A percentile compares a stretch with the other conserved stretches of the same genome.
phyloP scores from a whole-genome alignment of 257 asterid species.

The Nicotiana knightiana region DNA sequence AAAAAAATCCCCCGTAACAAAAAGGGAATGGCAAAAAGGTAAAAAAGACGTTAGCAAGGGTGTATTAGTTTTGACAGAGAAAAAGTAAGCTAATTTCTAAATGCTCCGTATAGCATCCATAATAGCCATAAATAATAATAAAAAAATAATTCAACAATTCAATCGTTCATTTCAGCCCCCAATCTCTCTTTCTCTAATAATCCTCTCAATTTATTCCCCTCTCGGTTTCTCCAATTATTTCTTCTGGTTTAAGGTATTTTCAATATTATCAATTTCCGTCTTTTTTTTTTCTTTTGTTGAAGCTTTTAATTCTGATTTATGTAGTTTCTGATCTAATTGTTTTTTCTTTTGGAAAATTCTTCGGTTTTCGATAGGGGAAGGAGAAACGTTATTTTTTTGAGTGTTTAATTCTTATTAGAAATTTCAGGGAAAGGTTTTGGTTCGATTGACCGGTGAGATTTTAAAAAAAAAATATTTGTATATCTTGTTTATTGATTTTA shows the following conservation, averaged over 20 bases:
- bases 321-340: neutral
- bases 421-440: neutral
- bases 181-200: neutral
- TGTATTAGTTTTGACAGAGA: too few species aligned
- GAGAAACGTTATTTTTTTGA: neutral
- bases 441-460: neutral
- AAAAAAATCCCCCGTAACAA: too few species aligned
- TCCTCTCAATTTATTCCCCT: neutral
- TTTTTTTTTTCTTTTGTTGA: neutral
- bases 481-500: neutral
- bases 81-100: neutral
- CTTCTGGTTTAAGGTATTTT: neutral
- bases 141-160: neutral
- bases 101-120: neutral
- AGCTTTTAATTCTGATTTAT: neutral
- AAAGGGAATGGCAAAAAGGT: neutral
- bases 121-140: neutral
- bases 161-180: neutral
- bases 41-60: neutral
- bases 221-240: neutral
- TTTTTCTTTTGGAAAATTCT: neutral
- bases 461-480: neutral
- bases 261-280: neutral
- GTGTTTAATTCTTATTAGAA: neutral
- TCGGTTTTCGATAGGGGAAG: neutral